Evolutionary conservation across 805 yeast genomes (phyloP).

Genomic region (Saturnispora bothae): DNA sequence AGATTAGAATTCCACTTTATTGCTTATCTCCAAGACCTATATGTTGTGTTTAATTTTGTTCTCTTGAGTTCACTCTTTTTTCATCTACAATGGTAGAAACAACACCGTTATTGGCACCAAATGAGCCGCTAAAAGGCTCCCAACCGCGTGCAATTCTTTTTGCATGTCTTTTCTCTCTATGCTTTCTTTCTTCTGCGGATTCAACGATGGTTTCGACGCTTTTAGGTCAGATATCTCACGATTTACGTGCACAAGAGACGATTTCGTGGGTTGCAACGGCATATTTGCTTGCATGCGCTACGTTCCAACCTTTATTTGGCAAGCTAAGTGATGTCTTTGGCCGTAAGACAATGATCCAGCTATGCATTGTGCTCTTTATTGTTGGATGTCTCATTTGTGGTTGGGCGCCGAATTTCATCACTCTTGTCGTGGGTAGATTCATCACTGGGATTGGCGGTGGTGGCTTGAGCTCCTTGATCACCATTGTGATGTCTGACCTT

Average conservation of each 20-base stretch:
- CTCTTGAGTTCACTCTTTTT: too few relatives aligned
- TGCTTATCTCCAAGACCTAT: too few relatives aligned
- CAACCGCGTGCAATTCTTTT: not conserved
- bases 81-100: too few relatives aligned
- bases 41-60: too few relatives aligned
- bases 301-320: slow-evolving; percentile 46
- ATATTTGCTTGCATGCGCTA: slow-evolving; percentile 31
- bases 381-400: slow-evolving; percentile 35
- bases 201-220: slow-evolving; percentile 43
- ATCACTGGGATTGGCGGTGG: slow-evolving; percentile 85
- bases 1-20: too few relatives aligned
- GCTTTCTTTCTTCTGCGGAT: slow-evolving; percentile 39
- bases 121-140: not conserved
- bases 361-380: slow-evolving; percentile 25
- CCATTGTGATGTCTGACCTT: slow-evolving; percentile 66
- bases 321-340: slow-evolving; percentile 45
- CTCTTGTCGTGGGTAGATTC: slow-evolving; percentile 46
- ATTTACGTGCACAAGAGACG: slow-evolving; percentile 33
- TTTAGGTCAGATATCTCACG: slow-evolving; percentile 39
- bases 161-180: slow-evolving; percentile 14
- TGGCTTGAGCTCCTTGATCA: slow-evolving; percentile 63
- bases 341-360: slow-evolving; percentile 28
- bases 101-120: slow-evolving; percentile 7
- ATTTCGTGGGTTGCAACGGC: slow-evolving; percentile 32
- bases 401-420: slow-evolving; percentile 29